Evolutionary conservation across 805 yeast genomes (phyloP), one percentile per base, ranked within the genome.

Genomic region (Starmerella riodocensis): DNA sequence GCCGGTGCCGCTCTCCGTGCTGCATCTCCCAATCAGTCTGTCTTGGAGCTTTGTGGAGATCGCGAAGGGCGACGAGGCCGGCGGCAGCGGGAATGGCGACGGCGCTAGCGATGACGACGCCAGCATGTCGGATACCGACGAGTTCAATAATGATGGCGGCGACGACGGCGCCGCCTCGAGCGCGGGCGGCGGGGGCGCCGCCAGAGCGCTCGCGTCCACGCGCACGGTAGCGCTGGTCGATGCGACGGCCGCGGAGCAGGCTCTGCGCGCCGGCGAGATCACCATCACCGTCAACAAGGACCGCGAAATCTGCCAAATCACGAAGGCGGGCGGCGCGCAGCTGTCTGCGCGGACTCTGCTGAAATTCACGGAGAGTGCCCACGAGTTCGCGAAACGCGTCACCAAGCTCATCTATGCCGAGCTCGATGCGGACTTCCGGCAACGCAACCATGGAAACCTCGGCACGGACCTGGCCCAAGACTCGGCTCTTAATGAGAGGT

Each of bases 21-120:
- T 91, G 43, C 97, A 91, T 56, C 72, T 84, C 3, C 98, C 98
- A 1, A 71, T 88, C 33, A 84, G 94, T 59, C 74, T 84, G 4
- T 78, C 94, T 0, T 86, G 81, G 61, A 78, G 84, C n/a, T 81
- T 88, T 53, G 84, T 73, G 64, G 78, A 82, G 4, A 30, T 32
- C 42, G 13, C 29, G 29, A n/a, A 37, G 11, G 25, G 20, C 40
- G 17, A 35, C 16, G 41, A 26, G n/a, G 37, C 33, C 27, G 27
- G 27, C 9, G n/a, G n/a, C n/a, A n/a, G n/a, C n/a, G n/a, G n/a
- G n/a, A n/a, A n/a, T n/a, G n/a, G n/a, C n/a, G n/a, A n/a, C n/a
- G n/a, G n/a, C n/a, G n/a, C n/a, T n/a, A 11, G 12, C 34, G 27
- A 30, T 43, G 17, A 17, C 9, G 48, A 39, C 8, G 14, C 53